These are phyloP conservation scores for Saccharomyces hybrid DNA, from an alignment of 1,139 yeast genomes.

Conservation along the genomic window DNA sequence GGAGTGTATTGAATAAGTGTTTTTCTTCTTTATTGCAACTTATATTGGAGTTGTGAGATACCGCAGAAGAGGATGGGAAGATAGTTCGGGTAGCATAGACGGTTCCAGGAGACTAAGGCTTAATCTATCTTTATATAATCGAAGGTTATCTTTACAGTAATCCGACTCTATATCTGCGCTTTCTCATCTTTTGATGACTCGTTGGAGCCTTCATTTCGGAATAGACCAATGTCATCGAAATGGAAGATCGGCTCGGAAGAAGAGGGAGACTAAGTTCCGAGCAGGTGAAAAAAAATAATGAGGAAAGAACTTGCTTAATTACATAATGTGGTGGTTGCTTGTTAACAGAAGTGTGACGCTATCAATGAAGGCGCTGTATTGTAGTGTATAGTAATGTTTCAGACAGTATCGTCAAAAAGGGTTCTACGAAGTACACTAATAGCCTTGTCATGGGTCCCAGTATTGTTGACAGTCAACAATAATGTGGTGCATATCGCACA, in stretches of 20 bases:
- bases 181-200: neutral
- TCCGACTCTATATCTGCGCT: neutral
- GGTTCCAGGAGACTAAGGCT: neutral
- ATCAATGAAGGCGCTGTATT: neutral
- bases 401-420: neutral
- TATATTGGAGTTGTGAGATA: neutral
- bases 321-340: neutral
- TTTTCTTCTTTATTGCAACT: neutral
- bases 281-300: neutral
- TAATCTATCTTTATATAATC: neutral
- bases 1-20: neutral
- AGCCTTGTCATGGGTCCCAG: conserved; percentile 63
- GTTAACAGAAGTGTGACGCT: neutral
- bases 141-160: neutral
- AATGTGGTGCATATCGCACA: conserved; percentile 68
- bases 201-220: neutral
- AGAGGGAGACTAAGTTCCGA: neutral
- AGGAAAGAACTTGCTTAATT: neutral
- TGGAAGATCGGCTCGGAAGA: neutral
- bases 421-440: neutral
- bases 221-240: neutral
- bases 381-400: neutral
- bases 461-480: conserved; percentile 57
- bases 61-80: neutral
- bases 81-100: neutral